Evolutionary conservation across 2,329 filamentous ascomycete species (phyloP).

Genomic region (Colletotrichum zoysiae): DNA sequence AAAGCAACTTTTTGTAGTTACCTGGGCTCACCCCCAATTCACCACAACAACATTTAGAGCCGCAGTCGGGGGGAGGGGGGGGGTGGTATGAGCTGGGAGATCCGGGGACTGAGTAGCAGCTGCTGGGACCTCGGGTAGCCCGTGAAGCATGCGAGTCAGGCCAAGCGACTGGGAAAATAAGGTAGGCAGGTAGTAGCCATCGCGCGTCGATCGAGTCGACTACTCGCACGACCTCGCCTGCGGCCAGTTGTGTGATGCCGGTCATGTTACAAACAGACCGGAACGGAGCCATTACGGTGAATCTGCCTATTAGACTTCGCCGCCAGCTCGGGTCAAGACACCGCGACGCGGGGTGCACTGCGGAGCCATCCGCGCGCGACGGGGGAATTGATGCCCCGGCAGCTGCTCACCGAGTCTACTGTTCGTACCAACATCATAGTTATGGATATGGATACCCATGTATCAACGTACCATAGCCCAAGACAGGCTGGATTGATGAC

Average conservation of each 20-base stretch:
- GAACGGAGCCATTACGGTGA: conserved; percentile 7
- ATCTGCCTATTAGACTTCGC: conserved; percentile 28
- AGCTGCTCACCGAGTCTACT: not conserved
- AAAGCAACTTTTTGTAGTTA: no score
- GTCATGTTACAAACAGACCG: conserved; percentile 17
- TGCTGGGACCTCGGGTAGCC: not conserved
- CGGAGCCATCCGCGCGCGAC: conserved; percentile 25
- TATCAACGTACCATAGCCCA: not conserved
- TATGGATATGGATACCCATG: not conserved
- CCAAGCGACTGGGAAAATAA: conserved; percentile 34
- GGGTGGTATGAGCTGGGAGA: no score
- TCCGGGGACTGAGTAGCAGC: conserved; percentile 16
- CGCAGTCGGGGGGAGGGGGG: no score
- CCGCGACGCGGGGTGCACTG: not conserved
- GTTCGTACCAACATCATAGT: not conserved
- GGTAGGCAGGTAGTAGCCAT: conserved; percentile 7
- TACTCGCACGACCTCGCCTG: not conserved
- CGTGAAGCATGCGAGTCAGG: conserved; percentile 14
- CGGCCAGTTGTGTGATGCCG: conserved; percentile 19
- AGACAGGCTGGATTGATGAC: not conserved
- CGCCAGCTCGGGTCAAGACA: conserved; percentile 8
- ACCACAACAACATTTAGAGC: no score
- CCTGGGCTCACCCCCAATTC: no score
- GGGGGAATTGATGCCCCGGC: conserved; percentile 36
- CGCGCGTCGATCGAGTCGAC: not conserved